phyloP scores from a whole-genome alignment of 352 stramenopile genomes.

The Plasmopara halstedii region DNA sequence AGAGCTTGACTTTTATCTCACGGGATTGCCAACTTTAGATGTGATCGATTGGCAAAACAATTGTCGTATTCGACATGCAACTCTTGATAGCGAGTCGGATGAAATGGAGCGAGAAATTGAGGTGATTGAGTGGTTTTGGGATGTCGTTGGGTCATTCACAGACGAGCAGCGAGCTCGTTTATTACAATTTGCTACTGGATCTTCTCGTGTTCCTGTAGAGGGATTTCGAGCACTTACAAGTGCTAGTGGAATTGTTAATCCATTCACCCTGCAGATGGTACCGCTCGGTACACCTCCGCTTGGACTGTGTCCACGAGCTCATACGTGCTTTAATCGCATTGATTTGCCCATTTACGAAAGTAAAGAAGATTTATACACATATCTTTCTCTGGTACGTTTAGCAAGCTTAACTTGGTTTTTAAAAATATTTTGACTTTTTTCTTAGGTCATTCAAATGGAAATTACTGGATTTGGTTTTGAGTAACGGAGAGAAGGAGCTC shows the following conservation, averaged over 20 bases:
- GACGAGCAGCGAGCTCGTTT: constrained; percentile 92
- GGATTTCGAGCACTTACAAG: constrained; percentile 76
- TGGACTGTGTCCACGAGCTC: constrained; percentile 65
- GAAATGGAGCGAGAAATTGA: constrained; percentile 45
- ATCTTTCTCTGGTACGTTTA: constrained; percentile 61
- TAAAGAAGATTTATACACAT: constrained; percentile 80
- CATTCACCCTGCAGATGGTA: constrained; percentile 74
- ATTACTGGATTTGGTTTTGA: constrained; percentile 73
- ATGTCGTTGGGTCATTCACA: constrained; percentile 74
- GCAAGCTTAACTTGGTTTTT: background rate
- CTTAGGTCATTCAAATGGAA: constrained; percentile 75
- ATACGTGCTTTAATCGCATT: constrained; percentile 87
- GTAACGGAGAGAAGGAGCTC: constrained; percentile 24
- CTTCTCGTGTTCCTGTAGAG: constrained; percentile 89
- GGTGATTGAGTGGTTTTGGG: constrained; percentile 89
- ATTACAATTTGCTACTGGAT: constrained; percentile 97
- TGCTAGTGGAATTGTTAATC: constrained; percentile 71
- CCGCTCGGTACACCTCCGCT: constrained; percentile 33
- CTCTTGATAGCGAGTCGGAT: constrained; percentile 36
- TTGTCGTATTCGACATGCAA: constrained; percentile 44
- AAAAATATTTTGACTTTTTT: constrained; percentile 12
- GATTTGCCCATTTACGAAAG: constrained; percentile 75
- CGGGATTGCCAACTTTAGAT: constrained; percentile 75
- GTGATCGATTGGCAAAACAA: constrained; percentile 84
- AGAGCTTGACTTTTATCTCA: constrained; percentile 94